A percentile compares a stretch with the other conserved stretches of the same genome.
These are phyloP conservation scores for Globisporangium barbulae DNA, from an alignment of 352 stramenopile species.

Conservation along the genomic window DNA sequence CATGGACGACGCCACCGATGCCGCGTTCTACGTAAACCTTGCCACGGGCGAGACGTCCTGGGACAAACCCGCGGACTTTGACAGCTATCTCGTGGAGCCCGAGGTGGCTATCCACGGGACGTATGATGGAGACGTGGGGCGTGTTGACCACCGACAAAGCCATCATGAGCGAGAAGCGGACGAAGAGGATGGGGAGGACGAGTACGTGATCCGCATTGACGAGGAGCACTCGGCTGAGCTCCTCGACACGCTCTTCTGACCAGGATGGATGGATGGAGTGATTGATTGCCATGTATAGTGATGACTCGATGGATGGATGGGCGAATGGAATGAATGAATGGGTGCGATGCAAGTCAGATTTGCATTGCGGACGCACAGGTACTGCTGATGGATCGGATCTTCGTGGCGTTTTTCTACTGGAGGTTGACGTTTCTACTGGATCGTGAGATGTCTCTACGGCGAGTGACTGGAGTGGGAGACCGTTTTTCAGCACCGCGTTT, in stretches of 20 bases:
- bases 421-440: background rate
- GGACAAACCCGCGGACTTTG: slow-evolving; percentile 35
- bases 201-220: slow-evolving; percentile 46
- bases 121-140: background rate
- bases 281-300: background rate
- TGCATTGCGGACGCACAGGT: background rate
- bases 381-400: too few species aligned
- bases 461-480: background rate
- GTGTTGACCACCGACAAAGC: background rate
- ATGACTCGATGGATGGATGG: background rate
- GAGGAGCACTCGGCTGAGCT: slow-evolving; percentile 12
- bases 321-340: background rate
- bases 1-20: slow-evolving; percentile 37
- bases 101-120: background rate
- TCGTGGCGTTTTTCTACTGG: too few species aligned
- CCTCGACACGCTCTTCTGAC: background rate
- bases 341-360: background rate
- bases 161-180: background rate
- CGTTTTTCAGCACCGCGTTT: background rate
- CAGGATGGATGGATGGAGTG: background rate
- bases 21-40: slow-evolving; percentile 56
- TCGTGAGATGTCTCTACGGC: background rate
- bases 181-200: slow-evolving; percentile 25
- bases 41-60: slow-evolving; percentile 45
- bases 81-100: background rate